Evolutionary conservation across 352 stramenopile species (phyloP), one percentile per base, ranked within the genome.

Genomic region (Globisporangium lucens): DNA sequence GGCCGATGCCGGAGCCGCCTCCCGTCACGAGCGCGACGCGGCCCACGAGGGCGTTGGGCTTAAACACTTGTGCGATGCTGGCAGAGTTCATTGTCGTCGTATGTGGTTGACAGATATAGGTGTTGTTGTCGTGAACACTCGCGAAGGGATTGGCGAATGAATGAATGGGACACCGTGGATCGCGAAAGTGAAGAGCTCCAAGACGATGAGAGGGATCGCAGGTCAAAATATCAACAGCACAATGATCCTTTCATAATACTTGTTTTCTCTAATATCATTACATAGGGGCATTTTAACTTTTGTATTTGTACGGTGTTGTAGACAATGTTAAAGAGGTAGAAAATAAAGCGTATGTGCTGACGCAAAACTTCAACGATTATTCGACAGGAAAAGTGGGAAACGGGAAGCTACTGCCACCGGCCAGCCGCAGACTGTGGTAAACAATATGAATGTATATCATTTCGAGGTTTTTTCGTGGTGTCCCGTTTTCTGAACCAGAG

Each of bases 1-100:
- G 98, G 46, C 96, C 94, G 66, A 99, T 94, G 73, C 94, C 96
- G 20, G 93, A 98, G 43, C 94, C 95, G 20, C 96, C 96, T 56
- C 96, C 96, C 1, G 96, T 99, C 7, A 98, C 80, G 35, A 98
- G 80, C 55, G 89, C 95, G 52, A 98, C 93, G 47, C 80, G 80
- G 41, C 78, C 85, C n/a, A 47, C 58, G 58, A 82, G 82, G 24
- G 68, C 82, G 61, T 89, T 79, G 33, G 68, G 64, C 52, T 79
- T 73, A 70, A 94, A 94, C 33, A 88, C 77, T 38, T 75, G 75
- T 15, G 75, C 60, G 52, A 91, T 80, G 15, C 55, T 75, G 20
- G 76, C 57, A 10, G 82, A 72, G 75, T 91, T 75, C 83, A 91
- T 91, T 29, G 27, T 47, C 30, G 46, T 24, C 10, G 41, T 27